phyloP scores from a whole-genome alignment of 2,329 filamentous ascomycete genomes.

The Aspergillus oerlinghausenensis region DNA sequence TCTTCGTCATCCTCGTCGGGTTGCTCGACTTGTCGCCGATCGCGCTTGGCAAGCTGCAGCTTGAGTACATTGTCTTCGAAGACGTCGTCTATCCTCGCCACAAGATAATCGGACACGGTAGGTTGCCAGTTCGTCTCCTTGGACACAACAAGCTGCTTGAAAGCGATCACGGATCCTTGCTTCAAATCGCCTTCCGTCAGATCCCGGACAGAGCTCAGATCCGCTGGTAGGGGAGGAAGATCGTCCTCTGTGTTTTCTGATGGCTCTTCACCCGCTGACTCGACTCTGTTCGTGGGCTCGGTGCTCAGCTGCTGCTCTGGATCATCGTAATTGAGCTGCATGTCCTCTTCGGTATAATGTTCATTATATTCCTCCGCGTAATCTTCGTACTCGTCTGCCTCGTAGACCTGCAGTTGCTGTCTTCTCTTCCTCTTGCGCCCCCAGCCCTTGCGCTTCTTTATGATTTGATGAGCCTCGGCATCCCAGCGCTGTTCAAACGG shows the following conservation, averaged over 20 bases:
- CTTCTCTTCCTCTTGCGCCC: constrained; percentile 41
- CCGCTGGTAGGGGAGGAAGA: constrained; percentile 48
- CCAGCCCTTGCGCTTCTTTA: constrained; percentile 35
- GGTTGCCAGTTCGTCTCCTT: constrained; percentile 46
- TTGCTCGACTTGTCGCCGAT: constrained; percentile 51
- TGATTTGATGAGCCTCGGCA: constrained; percentile 58
- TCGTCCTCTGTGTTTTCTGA: constrained; percentile 44
- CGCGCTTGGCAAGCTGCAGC: constrained; percentile 64
- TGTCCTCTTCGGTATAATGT: constrained; percentile 26
- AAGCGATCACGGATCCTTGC: constrained; percentile 41
- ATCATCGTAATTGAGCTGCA: constrained; percentile 42
- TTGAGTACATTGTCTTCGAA: constrained; percentile 52
- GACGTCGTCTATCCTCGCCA: constrained; percentile 60
- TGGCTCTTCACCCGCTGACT: constrained; percentile 13
- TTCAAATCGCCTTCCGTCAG: constrained; percentile 30
- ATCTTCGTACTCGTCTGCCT: constrained; percentile 40
- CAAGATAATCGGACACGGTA: constrained; percentile 51
- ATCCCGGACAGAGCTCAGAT: constrained; percentile 59
- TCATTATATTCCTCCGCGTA: constrained; percentile 34
- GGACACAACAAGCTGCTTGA: constrained; percentile 45
- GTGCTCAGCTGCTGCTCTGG: constrained; percentile 26
- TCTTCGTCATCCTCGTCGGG: constrained; percentile 57
- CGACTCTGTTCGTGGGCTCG: constrained; percentile 7
- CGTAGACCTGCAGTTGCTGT: constrained; percentile 49
- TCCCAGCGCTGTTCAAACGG: constrained; percentile 91